Evolutionary conservation across 257 asterid genomes (phyloP), one percentile per base, ranked within the genome.

Genomic region (Marsdenia floribunda): DNA sequence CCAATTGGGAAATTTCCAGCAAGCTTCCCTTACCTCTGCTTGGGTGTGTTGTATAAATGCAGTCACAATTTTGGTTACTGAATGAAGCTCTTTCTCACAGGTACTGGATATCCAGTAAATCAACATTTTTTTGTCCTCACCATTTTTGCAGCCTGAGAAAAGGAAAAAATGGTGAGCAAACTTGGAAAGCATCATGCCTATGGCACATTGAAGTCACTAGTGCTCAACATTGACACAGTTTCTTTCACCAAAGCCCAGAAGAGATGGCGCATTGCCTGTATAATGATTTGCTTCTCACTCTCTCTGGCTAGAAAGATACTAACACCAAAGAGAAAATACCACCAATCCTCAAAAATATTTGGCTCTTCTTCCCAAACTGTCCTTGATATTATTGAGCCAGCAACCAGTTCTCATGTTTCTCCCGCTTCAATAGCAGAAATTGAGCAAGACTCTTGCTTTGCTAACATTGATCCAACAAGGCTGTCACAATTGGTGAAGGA

Each of bases 401-500:
- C 55, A 1, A 42, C 16, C 14, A 40, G 29, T 47, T 72, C 29
- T 35, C 35, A 47, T 35, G n/a, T 14, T 24, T 16, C 58, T 58
- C n/a, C 44, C 6, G 0, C 64, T 21, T 57, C 12, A 42, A 15
- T 6, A 15, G 33, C 26, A 16, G 24, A 21, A 40, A 42, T 9
- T 40, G 58, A n/a, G 29, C 15, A 38, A 14, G 61, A 22, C 60
- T 75, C 78, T 22, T 54, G 55, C 78, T 72, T 64, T 66, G 78
- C 58, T 35, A 16, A 5, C 7, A 75, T 67, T 53, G 47, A 75
- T 50, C 72, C 69, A 11, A 38, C 40, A 22, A 38, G 46, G 68
- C 73, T 79, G 38, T 21, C 79, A 42, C 63, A 61, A 40, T 50
- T 79, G 67, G 82, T 79, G 75, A 79, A 79, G 82, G 42, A 71